Percentiles rank a stretch among this genome's conserved stretches.
Conservation (phyloP, 352 stramenopile species). For the Globisporangium iwayamae region DNA sequence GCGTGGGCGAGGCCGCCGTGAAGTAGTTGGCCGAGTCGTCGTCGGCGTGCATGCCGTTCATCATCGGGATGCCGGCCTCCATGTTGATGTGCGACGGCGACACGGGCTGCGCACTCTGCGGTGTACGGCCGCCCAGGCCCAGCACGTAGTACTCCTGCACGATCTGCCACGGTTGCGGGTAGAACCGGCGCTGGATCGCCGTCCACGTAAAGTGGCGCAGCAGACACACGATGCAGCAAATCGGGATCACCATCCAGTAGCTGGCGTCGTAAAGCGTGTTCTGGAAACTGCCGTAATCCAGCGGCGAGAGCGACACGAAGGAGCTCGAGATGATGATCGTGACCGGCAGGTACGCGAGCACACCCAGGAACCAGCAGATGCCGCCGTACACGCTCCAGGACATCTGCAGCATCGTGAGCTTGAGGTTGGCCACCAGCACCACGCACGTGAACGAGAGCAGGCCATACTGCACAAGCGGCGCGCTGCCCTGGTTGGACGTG, state of each 20-base stretch:
- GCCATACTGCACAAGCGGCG: slow-evolving; percentile 89
- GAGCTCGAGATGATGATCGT: slow-evolving; percentile 63
- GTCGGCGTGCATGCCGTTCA: slow-evolving; percentile 34
- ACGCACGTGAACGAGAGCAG: slow-evolving; percentile 92
- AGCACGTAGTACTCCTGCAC: slow-evolving; percentile 76
- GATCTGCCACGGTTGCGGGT: slow-evolving; percentile 74
- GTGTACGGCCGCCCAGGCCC: not conserved
- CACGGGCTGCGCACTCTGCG: slow-evolving; percentile 16
- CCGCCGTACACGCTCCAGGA: slow-evolving; percentile 57
- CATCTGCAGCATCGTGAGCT: slow-evolving; percentile 83
- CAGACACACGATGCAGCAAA: slow-evolving; percentile 50
- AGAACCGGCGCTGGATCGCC: slow-evolving; percentile 70
- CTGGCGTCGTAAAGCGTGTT: slow-evolving; percentile 61
- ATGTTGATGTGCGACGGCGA: slow-evolving; percentile 41
- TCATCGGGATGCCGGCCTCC: slow-evolving; percentile 43
- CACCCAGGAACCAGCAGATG: slow-evolving; percentile 53
- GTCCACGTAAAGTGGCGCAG: slow-evolving; percentile 72
- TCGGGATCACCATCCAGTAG: slow-evolving; percentile 70
- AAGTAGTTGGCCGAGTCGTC: slow-evolving; percentile 37
- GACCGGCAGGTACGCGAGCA: slow-evolving; percentile 63
- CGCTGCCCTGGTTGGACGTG: slow-evolving; percentile 76
- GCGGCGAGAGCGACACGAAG: slow-evolving; percentile 55
- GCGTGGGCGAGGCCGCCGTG: slow-evolving; percentile 27
- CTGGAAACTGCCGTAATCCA: slow-evolving; percentile 70
- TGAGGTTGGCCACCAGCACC: slow-evolving; percentile 92